These are phyloP conservation scores for Rhododendron ovatum DNA, from an alignment of 148 eudicot genomes.

Conservation along the genomic window DNA sequence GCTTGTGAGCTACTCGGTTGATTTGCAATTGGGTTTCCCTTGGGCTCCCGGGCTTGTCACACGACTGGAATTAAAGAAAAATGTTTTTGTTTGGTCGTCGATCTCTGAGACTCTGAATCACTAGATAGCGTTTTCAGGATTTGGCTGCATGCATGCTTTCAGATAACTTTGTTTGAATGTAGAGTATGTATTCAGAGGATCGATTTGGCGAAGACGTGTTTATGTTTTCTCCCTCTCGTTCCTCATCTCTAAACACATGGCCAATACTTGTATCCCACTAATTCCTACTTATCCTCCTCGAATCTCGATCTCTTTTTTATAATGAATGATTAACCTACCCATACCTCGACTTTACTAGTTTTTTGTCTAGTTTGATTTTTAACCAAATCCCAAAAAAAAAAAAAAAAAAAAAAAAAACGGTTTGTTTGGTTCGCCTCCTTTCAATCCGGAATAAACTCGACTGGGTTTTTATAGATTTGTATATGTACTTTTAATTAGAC, in stretches of 20 bases:
- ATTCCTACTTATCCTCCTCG: background rate
- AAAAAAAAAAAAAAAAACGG: no score
- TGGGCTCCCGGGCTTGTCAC: background rate
- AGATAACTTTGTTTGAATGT: no score
- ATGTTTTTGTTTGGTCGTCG: background rate
- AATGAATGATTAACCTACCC: background rate
- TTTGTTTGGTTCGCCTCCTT: no score
- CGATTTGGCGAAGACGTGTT: conserved; percentile 7
- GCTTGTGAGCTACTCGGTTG: no score
- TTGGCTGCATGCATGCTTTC: background rate
- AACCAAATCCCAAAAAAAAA: no score
- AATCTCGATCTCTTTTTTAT: background rate
- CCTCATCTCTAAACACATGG: conserved; percentile 1
- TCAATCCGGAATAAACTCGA: no score
- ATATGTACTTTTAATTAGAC: no score
- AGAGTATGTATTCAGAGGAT: no score
- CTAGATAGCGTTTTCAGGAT: background rate
- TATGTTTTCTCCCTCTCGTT: conserved; percentile 4
- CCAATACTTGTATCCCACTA: background rate
- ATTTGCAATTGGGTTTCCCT: no score
- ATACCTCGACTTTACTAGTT: no score
- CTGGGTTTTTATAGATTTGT: no score
- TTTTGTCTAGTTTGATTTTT: no score
- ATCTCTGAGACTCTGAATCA: background rate
- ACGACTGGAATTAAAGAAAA: background rate